Percentiles rank a stretch among this genome's conserved stretches.
Conservation (phyloP, 2,329 filamentous ascomycete species). For the Xylaria digitata region DNA sequence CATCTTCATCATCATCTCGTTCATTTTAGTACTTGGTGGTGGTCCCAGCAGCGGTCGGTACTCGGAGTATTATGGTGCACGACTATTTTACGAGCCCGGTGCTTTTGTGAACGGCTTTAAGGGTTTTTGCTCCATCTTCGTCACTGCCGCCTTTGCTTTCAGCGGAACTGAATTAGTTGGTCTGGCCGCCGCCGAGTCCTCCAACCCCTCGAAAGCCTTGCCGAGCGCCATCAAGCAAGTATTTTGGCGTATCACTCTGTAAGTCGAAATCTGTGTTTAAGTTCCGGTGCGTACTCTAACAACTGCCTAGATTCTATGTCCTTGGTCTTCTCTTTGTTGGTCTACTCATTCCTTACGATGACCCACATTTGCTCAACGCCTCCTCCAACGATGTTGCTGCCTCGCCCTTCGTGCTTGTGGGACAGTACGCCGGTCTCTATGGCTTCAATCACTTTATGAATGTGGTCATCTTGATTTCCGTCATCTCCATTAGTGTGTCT, state of each 20-base stretch:
- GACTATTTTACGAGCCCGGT: slow-evolving; percentile 62
- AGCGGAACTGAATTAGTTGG: slow-evolving; percentile 80
- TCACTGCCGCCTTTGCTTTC: slow-evolving; percentile 79
- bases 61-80: slow-evolving; percentile 60
- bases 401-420: slow-evolving; percentile 69
- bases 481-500: slow-evolving; percentile 69
- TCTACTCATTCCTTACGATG: slow-evolving; percentile 60
- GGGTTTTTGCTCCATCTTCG: slow-evolving; percentile 77
- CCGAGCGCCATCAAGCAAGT: slow-evolving; percentile 87
- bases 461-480: slow-evolving; percentile 67
- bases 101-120: slow-evolving; percentile 79
- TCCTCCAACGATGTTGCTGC: slow-evolving; percentile 59
- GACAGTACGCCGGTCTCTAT: slow-evolving; percentile 62
- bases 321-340: slow-evolving; percentile 65
- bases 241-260: slow-evolving; percentile 67
- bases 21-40: slow-evolving; percentile 69
- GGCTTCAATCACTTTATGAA: slow-evolving; percentile 70
- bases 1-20: slow-evolving; percentile 72
- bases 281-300: slow-evolving; percentile 24
- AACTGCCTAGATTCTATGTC: slow-evolving; percentile 58
- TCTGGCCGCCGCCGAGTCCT: slow-evolving; percentile 76
- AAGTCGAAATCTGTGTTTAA: slow-evolving; percentile 12
- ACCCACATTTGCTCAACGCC: slow-evolving; percentile 59
- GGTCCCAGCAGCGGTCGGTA: slow-evolving; percentile 63
- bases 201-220: slow-evolving; percentile 76